A percentile compares a stretch with the other conserved stretches of the same genome.
Conservation (phyloP, 2,329 filamentous ascomycete genomes). For the Fusarium robinianum region DNA sequence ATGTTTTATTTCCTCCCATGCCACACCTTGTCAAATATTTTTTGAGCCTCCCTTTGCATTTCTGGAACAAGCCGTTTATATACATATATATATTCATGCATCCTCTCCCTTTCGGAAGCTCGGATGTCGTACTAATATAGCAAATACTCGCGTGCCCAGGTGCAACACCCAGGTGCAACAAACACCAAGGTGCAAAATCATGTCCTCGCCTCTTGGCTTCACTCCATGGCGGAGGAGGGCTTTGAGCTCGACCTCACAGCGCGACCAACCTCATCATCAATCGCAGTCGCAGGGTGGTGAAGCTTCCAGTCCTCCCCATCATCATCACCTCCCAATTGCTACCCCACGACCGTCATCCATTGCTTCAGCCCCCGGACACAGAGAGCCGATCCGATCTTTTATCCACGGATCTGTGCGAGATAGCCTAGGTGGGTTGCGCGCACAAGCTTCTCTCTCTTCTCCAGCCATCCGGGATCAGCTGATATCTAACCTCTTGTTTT, state of each 20-base stretch:
- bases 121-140: slow-evolving; percentile 20
- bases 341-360: slow-evolving; percentile 47
- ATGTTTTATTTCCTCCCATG: slow-evolving; percentile 22
- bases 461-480: slow-evolving; percentile 55
- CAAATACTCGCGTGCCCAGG: no score
- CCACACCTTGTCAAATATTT: slow-evolving; percentile 2
- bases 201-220: slow-evolving; percentile 56
- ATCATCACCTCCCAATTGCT: slow-evolving; percentile 25
- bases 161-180: slow-evolving; percentile 22
- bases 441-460: slow-evolving; percentile 3
- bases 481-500: slow-evolving; percentile 5
- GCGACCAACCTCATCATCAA: slow-evolving; percentile 32
- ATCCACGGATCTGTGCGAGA: slow-evolving; percentile 68
- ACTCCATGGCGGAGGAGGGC: slow-evolving; percentile 53
- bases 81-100: slow-evolving; percentile 6
- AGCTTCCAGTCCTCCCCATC: slow-evolving; percentile 30
- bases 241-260: slow-evolving; percentile 44
- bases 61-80: no score
- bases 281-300: slow-evolving; percentile 36
- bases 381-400: slow-evolving; percentile 73
- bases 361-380: slow-evolving; percentile 47
- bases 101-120: not conserved
- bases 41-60: slow-evolving; percentile 18
- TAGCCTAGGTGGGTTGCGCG: slow-evolving; percentile 54
- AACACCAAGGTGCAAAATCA: no score